Base-by-base conservation (phyloP, 805 yeast species). In the Tetrapisispora fleetii region DNA sequence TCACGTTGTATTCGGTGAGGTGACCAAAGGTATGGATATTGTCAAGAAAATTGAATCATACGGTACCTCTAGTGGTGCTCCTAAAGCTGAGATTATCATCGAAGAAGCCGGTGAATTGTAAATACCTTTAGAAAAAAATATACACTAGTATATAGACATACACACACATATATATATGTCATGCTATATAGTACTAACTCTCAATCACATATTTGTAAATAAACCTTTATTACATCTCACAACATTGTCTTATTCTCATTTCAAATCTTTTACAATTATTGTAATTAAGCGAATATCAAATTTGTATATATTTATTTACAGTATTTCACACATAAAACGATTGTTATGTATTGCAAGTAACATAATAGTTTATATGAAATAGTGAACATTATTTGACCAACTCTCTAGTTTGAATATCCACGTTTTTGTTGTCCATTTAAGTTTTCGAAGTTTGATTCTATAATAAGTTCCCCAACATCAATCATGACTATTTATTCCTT, bases 1-100 rank as follows among this genome's bases (percentile, higher is more conserved):
- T 64, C 89, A 82, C 70, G 85, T 80, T 66, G 89, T 82, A 48
- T 82, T 81, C 55, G 89, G 89, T 68, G 87, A 82, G 71, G 87
- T 82, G 48, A 66, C 72, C 52, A 81, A 80, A 48, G 88, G 88
- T 63, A 73, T 70, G 64, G 81, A 77, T 52, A 57, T 76, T 51
- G 81, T 79, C 60, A 74, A 79, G 73, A 68, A 74, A 60, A 71
- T 79, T 53, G 85, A 79, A 69, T 66, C 80, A 49, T 76, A 68
- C 65, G 95, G 95, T 63, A 75, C 89, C 51, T 65, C 67, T 59
- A 65, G 77, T 53, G 95, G 95, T 67, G 68, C 77, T 58, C 79
- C 95, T 66, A 71, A 70, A 52, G 81, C 81, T 55, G 75, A 72
- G 67, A 70, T 85, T 65, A 72, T 75, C 69, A 76, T 85, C 64